Evolutionary conservation across 2,329 filamentous ascomycete genomes (phyloP), one percentile per base, ranked within the genome.

Genomic region (Alternaria ventricosa): DNA sequence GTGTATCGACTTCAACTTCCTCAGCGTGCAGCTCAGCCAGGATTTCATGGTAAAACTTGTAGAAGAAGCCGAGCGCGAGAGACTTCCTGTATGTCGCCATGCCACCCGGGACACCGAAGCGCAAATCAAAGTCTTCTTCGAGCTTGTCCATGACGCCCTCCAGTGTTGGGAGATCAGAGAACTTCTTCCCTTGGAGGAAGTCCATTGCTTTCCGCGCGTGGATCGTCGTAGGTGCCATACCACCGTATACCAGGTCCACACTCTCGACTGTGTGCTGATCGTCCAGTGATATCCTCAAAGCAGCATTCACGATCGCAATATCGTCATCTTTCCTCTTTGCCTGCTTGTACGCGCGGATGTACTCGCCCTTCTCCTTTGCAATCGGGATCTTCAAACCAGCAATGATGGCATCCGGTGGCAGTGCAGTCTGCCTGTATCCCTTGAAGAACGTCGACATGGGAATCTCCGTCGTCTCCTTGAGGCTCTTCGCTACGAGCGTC

Each of bases 41-140:
- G 0, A 95, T 87, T 65, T 98, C 95, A 74, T 98, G 92, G 76
- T 97, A 98, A 80, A 97, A 99, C 43, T 94, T 90, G 81, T 98
- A 98, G 82, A 98, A 98, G 85, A 99, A 97, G 3, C 94, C 90
- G 56, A 98, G 84, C 0, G 96, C 95, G 9, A 99, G 83, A 1
- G 94, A 92, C 78, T 96, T 97, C 27, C 96, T 87, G 76, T 98
- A 99, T 1, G 94, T 97, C 0, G 96, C 95, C 96, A 99, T 99
- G 41, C 96, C 96, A 69, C 96, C 96, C 0, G 95, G 96, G 0
- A 99, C 96, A 57, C 94, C 90, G 73, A 97, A 98, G 5, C 88
- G 86, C 28, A 99, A 85, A 76, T 96, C 88, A 74, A 99, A 99
- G 75, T 98, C 96, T 55, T 88, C 85, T 67, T 93, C 94, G n/a